A percentile compares a stretch with the other conserved stretches of the same genome.
Conservation (phyloP, 1,284 basidiomycete species). For the Cutaneotrichosporon dermatis region DNA sequence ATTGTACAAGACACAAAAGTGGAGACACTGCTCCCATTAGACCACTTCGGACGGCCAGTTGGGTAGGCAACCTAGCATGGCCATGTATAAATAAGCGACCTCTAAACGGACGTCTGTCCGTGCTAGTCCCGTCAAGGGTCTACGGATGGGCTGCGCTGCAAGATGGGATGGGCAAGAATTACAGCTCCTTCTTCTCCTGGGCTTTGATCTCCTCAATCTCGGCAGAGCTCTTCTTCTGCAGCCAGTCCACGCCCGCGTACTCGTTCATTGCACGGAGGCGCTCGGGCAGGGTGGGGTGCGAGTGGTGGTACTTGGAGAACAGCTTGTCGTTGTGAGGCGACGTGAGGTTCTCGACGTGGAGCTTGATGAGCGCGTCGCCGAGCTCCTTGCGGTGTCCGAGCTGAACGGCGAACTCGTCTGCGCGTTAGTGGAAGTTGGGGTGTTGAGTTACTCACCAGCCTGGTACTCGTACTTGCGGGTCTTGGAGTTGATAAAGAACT, state of each 20-base stretch:
- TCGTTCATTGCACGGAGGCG: constrained; percentile 71
- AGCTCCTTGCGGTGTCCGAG: constrained; percentile 58
- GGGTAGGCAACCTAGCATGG: constrained; percentile 1
- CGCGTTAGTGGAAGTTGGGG: constrained; percentile 45
- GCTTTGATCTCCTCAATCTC: constrained; percentile 4
- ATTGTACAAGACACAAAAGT: too few relatives aligned
- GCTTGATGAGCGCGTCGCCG: constrained; percentile 67
- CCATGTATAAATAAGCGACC: background rate
- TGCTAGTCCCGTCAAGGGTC: background rate
- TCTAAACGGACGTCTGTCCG: background rate
- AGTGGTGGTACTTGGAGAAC: constrained; percentile 89
- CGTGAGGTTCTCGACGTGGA: constrained; percentile 85
- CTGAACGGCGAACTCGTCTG: constrained; percentile 46
- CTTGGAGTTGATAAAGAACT: constrained; percentile 71
- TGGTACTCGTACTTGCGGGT: constrained; percentile 83
- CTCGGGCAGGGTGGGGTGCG: constrained; percentile 85
- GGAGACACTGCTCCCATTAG: background rate
- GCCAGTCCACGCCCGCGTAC: constrained; percentile 26
- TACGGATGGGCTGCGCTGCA: background rate
- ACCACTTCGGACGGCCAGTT: background rate
- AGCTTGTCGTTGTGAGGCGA: constrained; percentile 89
- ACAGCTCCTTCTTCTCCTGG: constrained; percentile 14
- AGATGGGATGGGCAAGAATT: too few relatives aligned
- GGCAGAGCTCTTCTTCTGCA: constrained; percentile 8
- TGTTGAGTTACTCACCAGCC: constrained; percentile 76